Conservation (phyloP, 768 basidiomycete species). For the Lentinula edodes region DNA sequence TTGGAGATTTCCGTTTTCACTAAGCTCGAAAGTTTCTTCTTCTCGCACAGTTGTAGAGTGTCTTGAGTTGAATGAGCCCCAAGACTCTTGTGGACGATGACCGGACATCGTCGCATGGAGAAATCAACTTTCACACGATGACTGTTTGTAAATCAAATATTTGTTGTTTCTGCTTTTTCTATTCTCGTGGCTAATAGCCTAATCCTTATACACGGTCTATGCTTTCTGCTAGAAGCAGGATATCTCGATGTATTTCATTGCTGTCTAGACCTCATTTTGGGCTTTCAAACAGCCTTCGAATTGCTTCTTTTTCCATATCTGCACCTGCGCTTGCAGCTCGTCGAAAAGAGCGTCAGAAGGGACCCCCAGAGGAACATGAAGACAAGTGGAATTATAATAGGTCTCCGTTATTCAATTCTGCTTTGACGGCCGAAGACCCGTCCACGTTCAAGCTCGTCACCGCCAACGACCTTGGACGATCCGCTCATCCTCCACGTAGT, state of each 20-base stretch:
- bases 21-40: slow-evolving; percentile 2
- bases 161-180: too few species aligned
- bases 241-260: neutral
- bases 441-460: slow-evolving; percentile 51
- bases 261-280: neutral
- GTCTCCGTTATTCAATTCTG: slow-evolving; percentile 49
- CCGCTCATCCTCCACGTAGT: slow-evolving; percentile 57
- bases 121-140: too few species aligned
- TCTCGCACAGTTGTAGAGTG: neutral
- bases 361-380: slow-evolving; percentile 9
- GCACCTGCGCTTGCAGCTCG: neutral
- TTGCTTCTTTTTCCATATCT: neutral
- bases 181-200: too few species aligned
- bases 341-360: neutral
- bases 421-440: slow-evolving; percentile 33
- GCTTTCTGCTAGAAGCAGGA: slow-evolving; percentile 4
- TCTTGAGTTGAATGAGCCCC: neutral
- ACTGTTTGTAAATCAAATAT: too few species aligned
- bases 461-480: slow-evolving; percentile 60
- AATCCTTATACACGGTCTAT: neutral
- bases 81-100: slow-evolving; percentile 1
- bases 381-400: slow-evolving; percentile 82
- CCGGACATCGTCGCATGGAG: neutral
- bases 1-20: slow-evolving; percentile 3
- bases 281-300: neutral